phyloP scores from a whole-genome alignment of 129 eudicot species.

The Flaveria sonorensis region DNA sequence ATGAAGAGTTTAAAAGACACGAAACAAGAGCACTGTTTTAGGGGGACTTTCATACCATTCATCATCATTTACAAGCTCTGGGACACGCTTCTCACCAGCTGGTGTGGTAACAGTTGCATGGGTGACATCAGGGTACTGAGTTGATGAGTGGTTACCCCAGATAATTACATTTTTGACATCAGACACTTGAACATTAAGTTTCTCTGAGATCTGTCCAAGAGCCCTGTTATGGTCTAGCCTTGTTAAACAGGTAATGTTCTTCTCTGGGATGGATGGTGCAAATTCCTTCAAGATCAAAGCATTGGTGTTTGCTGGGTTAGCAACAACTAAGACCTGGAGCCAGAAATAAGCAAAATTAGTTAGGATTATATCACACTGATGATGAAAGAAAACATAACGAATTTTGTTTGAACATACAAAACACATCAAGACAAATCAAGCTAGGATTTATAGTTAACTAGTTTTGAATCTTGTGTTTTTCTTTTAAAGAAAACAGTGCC shows the following conservation, averaged over 20 bases:
- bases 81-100: constrained; percentile 78
- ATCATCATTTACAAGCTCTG: constrained; percentile 79
- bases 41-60: constrained; percentile 56
- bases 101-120: constrained; percentile 85
- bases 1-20: neutral
- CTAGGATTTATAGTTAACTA: constrained; percentile 1
- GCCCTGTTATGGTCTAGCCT: constrained; percentile 99
- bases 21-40: neutral
- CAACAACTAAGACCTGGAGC: constrained; percentile 92
- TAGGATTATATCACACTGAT: neutral
- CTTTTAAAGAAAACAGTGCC: no score
- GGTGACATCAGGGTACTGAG: constrained; percentile 99
- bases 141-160: constrained; percentile 99
- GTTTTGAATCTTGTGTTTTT: no score
- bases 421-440: neutral
- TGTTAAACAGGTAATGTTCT: constrained; percentile 89
- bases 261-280: constrained; percentile 97
- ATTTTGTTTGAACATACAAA: neutral
- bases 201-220: constrained; percentile 96
- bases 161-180: constrained; percentile 95
- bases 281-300: constrained; percentile 95
- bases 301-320: constrained; percentile 98
- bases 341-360: constrained; percentile 22
- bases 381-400: neutral
- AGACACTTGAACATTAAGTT: constrained; percentile 76